These are phyloP conservation scores for Candida chilensis DNA, from an alignment of 805 yeast species.

Conservation along the genomic window DNA sequence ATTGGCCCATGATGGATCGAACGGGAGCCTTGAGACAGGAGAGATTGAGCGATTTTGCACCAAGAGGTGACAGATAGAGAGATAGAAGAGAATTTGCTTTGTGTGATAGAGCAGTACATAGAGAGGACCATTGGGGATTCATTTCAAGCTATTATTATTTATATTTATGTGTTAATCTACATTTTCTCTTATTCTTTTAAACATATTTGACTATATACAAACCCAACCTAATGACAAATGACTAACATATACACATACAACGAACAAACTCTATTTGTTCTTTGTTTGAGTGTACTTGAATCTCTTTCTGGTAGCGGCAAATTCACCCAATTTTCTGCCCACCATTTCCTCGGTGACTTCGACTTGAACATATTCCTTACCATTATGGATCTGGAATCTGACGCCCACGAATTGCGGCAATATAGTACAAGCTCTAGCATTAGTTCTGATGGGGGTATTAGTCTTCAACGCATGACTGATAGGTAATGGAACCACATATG, in stretches of 20 bases:
- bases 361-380: conserved; percentile 85
- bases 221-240: no score
- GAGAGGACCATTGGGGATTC: no score
- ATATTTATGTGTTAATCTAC: no score
- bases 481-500: conserved; percentile 93
- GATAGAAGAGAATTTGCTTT: no score
- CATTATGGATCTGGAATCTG: conserved; percentile 92
- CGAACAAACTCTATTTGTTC: conserved; percentile 34
- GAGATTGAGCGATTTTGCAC: conserved; percentile 36
- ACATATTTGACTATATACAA: no score
- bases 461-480: conserved; percentile 73
- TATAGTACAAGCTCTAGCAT: conserved; percentile 90
- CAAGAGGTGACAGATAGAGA: conserved; percentile 1
- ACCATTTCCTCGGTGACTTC: conserved; percentile 93
- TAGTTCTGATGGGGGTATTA: conserved; percentile 87
- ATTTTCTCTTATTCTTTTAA: no score
- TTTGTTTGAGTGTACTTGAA: conserved; percentile 75
- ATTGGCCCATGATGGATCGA: conserved; percentile 79
- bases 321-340: conserved; percentile 91
- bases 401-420: conserved; percentile 94
- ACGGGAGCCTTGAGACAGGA: conserved; percentile 79
- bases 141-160: no score
- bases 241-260: no score
- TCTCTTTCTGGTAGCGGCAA: conserved; percentile 88
- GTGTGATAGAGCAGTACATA: no score